phyloP scores from a whole-genome alignment of 352 stramenopile species.

The Phytophthora boehmeriae region DNA sequence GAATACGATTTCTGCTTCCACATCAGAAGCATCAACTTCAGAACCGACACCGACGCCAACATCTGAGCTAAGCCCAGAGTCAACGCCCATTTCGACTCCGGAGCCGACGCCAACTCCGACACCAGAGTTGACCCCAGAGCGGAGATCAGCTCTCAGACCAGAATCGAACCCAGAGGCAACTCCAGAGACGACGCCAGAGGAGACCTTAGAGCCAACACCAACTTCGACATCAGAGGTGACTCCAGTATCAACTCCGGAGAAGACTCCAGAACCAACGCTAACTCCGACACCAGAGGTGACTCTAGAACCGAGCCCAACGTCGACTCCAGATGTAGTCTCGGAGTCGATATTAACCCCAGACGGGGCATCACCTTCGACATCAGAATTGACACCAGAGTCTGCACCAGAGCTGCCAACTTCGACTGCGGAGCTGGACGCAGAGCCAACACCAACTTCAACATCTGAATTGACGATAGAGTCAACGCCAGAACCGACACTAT shows the following conservation, averaged over 20 bases:
- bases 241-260: background rate
- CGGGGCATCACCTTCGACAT: background rate
- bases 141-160: no score
- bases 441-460: background rate
- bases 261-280: background rate
- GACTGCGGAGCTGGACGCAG: background rate
- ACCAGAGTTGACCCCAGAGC: background rate
- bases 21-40: background rate
- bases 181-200: background rate
- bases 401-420: background rate
- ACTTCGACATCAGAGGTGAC: background rate
- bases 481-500: no score
- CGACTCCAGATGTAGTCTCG: no score
- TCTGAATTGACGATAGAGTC: background rate
- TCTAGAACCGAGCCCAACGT: background rate
- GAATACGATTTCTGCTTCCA: no score
- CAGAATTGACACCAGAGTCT: background rate
- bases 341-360: background rate
- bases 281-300: background rate
- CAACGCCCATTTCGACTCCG: no score
- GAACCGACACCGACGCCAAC: background rate
- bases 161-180: background rate
- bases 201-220: no score
- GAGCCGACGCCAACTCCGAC: conserved; percentile 1
- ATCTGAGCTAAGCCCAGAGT: no score